Base-by-base conservation (phyloP, 805 yeast genomes). In the Lipomyces yamanashiensis region DNA sequence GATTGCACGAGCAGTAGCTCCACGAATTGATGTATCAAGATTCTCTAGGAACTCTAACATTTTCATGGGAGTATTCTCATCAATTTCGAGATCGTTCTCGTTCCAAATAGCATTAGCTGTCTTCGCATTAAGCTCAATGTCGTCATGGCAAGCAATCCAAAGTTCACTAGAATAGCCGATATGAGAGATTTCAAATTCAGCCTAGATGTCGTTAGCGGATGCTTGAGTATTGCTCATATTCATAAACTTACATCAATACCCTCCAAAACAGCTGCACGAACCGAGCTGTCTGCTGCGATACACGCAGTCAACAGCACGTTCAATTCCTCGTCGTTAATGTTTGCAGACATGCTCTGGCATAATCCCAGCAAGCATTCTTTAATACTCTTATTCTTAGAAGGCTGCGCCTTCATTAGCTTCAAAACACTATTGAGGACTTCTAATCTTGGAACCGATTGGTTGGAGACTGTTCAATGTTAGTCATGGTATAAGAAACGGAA, bases 81-180 rank as follows among this genome's bases (percentile, higher is more conserved):
- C 48, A 88, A 72, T n/a, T 72, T 67, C 64, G 87, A 86, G 67
- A 1, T 78, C 78, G 73, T 86, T 90, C 69, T 92, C 97, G 40
- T 84, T 82, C 98, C 98, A 95, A 63, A 95, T 89, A 0, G 93
- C 87, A 19, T 77, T 76, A 0, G 98, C 97, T 17, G 87, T 71
- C 33, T 84, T 87, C 5, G 87, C 80, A 63, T 85, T 85, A 10
- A 79, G 74, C 17, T 81, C 82, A 55, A 87, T 91, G 52, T 85
- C 87, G 73, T 92, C 97, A 73, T 87, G 91, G 63, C 84, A 81
- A 28, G 89, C 82, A 62, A 95, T 85, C 85, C 89, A 92, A 23
- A 95, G 76, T 74, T 92, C 96, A 61, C 84, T 83, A 1, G 87
- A 81, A 71, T 81, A 85, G 1, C 75, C 74, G 67, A 80, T 69